Percentiles rank a stretch among this genome's conserved stretches.
Evolutionary conservation across 306 rosid species (phyloP).

Genomic region (Cucurbita maxima): DNA sequence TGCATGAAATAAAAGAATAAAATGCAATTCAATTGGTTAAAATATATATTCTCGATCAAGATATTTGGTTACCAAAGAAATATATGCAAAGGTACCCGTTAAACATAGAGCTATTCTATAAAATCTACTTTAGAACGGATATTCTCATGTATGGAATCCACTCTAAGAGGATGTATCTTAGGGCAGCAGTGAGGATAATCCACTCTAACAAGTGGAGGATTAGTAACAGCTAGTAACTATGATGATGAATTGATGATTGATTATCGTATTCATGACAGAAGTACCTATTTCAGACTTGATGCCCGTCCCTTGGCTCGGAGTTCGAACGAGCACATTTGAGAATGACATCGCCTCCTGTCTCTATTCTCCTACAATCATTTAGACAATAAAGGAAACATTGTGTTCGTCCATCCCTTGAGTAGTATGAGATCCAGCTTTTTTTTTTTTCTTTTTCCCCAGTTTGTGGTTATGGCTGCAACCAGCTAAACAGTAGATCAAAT

Average conservation of each 20-base stretch:
- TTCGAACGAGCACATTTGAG: background rate
- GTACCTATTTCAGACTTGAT: background rate
- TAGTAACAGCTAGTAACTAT: background rate
- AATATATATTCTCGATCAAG: too few species aligned
- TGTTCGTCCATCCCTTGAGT: background rate
- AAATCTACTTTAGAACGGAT: background rate
- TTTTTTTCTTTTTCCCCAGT: background rate
- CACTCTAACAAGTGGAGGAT: background rate
- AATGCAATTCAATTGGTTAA: too few species aligned
- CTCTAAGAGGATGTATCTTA: background rate
- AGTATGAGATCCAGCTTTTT: background rate
- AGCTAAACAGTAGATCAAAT: background rate
- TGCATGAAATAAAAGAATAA: background rate
- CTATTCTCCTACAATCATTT: background rate
- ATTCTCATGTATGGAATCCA: background rate
- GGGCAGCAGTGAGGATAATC: background rate
- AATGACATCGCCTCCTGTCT: background rate
- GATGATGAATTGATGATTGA: background rate
- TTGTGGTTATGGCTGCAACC: constrained; percentile 4
- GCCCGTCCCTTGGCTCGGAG: background rate
- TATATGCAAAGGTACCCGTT: too few species aligned
- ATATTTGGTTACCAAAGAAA: too few species aligned
- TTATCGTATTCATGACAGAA: background rate
- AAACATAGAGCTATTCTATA: background rate
- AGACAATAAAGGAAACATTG: background rate